Evolutionary conservation across 2,329 filamentous ascomycete genomes (phyloP).

Genomic region (Aspergillus spinulosporus): DNA sequence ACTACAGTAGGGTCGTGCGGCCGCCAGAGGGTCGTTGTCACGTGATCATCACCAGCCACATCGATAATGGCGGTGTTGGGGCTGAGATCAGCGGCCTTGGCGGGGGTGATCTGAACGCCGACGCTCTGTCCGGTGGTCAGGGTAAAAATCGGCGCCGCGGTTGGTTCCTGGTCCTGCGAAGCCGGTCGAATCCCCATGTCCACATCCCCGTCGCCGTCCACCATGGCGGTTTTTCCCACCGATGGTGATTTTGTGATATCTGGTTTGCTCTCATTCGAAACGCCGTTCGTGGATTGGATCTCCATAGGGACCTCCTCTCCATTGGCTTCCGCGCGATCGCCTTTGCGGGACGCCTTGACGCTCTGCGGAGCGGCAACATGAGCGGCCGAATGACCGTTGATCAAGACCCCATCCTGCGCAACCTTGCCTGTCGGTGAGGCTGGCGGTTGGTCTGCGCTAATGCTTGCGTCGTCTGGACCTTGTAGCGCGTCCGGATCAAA

Average conservation of each 20-base stretch:
- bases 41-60: constrained; percentile 38
- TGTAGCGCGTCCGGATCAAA: constrained; percentile 35
- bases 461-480: constrained; percentile 29
- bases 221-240: constrained; percentile 23
- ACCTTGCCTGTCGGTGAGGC: constrained; percentile 36
- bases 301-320: constrained; percentile 42
- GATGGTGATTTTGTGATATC: constrained; percentile 24
- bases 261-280: constrained; percentile 30
- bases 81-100: constrained; percentile 50
- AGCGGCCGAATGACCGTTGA: constrained; percentile 39
- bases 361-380: constrained; percentile 31
- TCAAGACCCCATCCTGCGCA: constrained; percentile 34
- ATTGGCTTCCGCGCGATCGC: constrained; percentile 33
- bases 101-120: constrained; percentile 50
- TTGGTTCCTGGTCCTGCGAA: constrained; percentile 33
- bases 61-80: constrained; percentile 47
- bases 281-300: constrained; percentile 39
- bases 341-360: constrained; percentile 38
- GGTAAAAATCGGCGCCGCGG: constrained; percentile 37
- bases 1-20: constrained; percentile 46
- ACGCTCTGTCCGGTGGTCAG: constrained; percentile 47
- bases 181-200: constrained; percentile 38
- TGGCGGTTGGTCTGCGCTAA: constrained; percentile 33
- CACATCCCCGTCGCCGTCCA: constrained; percentile 49
- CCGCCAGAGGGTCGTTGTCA: constrained; percentile 47